Base-by-base conservation (phyloP, 1,284 basidiomycete genomes). In the Stygiomarasmius scandens region DNA sequence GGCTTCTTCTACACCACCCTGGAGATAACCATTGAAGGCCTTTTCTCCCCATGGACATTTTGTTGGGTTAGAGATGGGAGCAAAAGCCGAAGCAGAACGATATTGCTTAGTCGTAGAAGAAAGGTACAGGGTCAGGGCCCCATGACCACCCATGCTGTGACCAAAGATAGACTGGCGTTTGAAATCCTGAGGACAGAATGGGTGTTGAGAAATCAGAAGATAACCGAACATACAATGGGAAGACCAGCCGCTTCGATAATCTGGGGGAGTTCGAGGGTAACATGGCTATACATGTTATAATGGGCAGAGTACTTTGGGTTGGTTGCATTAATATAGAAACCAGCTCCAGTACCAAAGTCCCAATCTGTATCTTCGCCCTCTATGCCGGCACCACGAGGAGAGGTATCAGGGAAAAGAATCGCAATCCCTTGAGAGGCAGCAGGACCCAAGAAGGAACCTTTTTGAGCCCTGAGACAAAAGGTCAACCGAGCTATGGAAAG, bases 331-430 rank as follows among this genome's bases (percentile, higher is more conserved):
- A 98, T 71, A 73, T 98, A 97, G 77, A 97, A 98, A 45, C 95
- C 95, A 45, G 96, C 95, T 54, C 92, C 92, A 23, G 89, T 90
- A n/a, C 94, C 94, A 71, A 96, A 93, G 69, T 98, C 92, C 93
- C 93, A 97, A 70, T 89, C 87, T 60, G 85, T 83, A 49, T 93
- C 86, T 74, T 99, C 95, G 38, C 91, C 94, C 55, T 90, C 85
- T 58, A 95, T 82, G n/a, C 87, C 89, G 1, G 96, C 96, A 1
- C 95, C 95, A 29, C 96, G 84, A 2, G 97, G 97, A 41, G 91
- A 94, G 0, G 97, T 99, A 70, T 99, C 97, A 0, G 97, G 95
- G 72, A 98, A 97, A 43, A 99, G 86, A 49, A 99, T 77, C 0
- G 96, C 96, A 58, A 99, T 89, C 3, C 90, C 89, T 66, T 95